These are phyloP conservation scores for Sordariomycetes sp. DNA, from an alignment of 2,329 filamentous ascomycete species.

Conservation along the genomic window DNA sequence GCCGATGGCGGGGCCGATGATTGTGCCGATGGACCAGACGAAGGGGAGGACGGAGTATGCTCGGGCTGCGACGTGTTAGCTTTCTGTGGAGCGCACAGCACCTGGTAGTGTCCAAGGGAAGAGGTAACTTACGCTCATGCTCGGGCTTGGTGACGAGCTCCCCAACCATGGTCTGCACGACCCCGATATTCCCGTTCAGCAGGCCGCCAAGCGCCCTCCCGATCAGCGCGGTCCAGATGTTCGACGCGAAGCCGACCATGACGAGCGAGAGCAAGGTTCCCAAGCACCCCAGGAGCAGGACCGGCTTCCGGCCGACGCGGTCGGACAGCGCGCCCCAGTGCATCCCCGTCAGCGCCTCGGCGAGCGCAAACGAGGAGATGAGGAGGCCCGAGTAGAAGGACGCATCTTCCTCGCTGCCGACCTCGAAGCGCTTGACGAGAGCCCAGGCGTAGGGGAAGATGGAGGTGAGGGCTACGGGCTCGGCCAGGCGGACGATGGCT, in stretches of 20 bases:
- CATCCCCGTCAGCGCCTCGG: slow-evolving; percentile 74
- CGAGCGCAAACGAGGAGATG: slow-evolving; percentile 74
- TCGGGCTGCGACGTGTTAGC: slow-evolving; percentile 38
- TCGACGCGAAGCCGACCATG: slow-evolving; percentile 69
- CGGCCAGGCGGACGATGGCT: slow-evolving; percentile 87
- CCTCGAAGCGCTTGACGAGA: slow-evolving; percentile 62
- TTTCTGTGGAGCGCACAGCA: slow-evolving; percentile 9
- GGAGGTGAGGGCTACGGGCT: slow-evolving; percentile 84
- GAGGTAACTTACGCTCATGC: slow-evolving; percentile 58
- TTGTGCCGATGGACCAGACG: slow-evolving; percentile 83
- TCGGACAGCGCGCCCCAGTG: slow-evolving; percentile 81
- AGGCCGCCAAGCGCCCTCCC: slow-evolving; percentile 69
- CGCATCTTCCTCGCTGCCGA: slow-evolving; percentile 61
- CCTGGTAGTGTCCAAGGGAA: not conserved
- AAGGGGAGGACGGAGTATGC: slow-evolving; percentile 92
- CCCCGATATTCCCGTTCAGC: slow-evolving; percentile 83
- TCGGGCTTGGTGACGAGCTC: slow-evolving; percentile 74
- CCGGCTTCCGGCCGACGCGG: slow-evolving; percentile 70
- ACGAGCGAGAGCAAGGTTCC: slow-evolving; percentile 77
- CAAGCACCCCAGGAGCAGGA: slow-evolving; percentile 66
- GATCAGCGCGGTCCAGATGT: slow-evolving; percentile 69
- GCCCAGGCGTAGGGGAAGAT: slow-evolving; percentile 90
- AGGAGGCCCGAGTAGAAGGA: slow-evolving; percentile 81
- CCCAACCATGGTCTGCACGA: slow-evolving; percentile 87
- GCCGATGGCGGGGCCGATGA: slow-evolving; percentile 78